A percentile compares a stretch with the other conserved stretches of the same genome.
These are phyloP conservation scores for Pilasporangium apinafurcum DNA, from an alignment of 352 stramenopile genomes.

Conservation along the genomic window DNA sequence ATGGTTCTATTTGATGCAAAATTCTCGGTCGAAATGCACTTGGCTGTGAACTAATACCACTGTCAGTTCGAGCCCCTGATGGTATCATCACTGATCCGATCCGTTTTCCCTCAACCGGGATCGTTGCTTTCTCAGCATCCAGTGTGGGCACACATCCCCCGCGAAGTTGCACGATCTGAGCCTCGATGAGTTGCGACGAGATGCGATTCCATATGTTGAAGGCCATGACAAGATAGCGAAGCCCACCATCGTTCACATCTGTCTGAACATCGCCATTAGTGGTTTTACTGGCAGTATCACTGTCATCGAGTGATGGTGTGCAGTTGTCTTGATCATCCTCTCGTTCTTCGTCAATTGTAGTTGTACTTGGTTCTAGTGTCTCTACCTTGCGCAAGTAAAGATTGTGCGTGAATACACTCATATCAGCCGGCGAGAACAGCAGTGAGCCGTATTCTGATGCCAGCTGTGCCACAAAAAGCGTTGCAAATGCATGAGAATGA, in stretches of 20 bases:
- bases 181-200: slow-evolving; percentile 29
- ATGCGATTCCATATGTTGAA: slow-evolving; percentile 42
- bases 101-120: too few relatives aligned
- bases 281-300: slow-evolving; percentile 5
- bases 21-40: slow-evolving; percentile 23
- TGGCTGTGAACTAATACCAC: too few relatives aligned
- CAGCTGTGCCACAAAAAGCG: slow-evolving; percentile 40
- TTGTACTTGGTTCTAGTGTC: too few relatives aligned
- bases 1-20: slow-evolving; percentile 33
- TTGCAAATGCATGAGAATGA: slow-evolving; percentile 26
- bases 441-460: slow-evolving; percentile 43
- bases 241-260: slow-evolving; percentile 5
- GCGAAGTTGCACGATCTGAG: slow-evolving; percentile 30
- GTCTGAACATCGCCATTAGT: background rate
- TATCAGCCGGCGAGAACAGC: slow-evolving; percentile 54
- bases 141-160: background rate
- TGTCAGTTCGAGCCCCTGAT: too few relatives aligned
- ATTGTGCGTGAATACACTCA: slow-evolving; percentile 54
- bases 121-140: background rate
- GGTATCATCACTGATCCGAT: too few relatives aligned
- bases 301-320: background rate
- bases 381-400: slow-evolving; percentile 17
- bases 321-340: too few relatives aligned
- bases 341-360: too few relatives aligned
- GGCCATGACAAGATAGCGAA: slow-evolving; percentile 20